Conservation (phyloP, 306 rosid genomes). For the Dalbergia cultrata region DNA sequence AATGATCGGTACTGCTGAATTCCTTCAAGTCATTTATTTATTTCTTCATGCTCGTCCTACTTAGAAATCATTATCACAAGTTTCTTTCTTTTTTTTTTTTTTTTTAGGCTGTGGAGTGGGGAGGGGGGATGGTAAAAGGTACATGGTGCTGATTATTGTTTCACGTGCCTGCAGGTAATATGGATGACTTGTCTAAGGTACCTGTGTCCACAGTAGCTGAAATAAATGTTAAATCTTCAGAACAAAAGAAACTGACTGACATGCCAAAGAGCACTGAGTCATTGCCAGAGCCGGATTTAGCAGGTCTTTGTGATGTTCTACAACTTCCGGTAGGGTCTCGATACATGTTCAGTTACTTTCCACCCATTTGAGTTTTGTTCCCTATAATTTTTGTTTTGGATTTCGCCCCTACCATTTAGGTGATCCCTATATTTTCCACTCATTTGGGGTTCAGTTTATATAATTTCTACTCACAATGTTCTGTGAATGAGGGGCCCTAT, state of each 20-base stretch:
- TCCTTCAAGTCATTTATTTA: slow-evolving; percentile 21
- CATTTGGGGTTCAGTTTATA: not conserved
- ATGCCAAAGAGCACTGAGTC: slow-evolving; percentile 56
- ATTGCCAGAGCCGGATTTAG: slow-evolving; percentile 60
- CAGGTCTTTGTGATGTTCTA: slow-evolving; percentile 68
- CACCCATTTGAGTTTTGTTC: not conserved
- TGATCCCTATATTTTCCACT: not conserved
- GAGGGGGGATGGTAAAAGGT: not conserved
- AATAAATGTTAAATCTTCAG: slow-evolving; percentile 44
- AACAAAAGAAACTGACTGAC: slow-evolving; percentile 48
- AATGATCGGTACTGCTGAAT: slow-evolving; percentile 44
- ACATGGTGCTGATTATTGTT: slow-evolving; percentile 27
- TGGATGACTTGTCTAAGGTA: slow-evolving; percentile 25
- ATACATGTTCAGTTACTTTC: not conserved
- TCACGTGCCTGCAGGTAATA: slow-evolving; percentile 31
- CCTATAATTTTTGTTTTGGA: not conserved
- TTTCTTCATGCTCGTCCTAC: slow-evolving; percentile 31
- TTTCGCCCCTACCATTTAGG: not conserved
- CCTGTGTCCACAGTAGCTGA: slow-evolving; percentile 41
- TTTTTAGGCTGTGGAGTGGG: not conserved
- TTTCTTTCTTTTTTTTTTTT: not conserved
- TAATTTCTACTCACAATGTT: not conserved
- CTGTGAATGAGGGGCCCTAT: not conserved
- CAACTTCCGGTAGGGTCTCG: slow-evolving; percentile 63
- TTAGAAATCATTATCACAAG: not conserved